phyloP scores from a whole-genome alignment of 345 rosid species.

The Citrus medica region DNA sequence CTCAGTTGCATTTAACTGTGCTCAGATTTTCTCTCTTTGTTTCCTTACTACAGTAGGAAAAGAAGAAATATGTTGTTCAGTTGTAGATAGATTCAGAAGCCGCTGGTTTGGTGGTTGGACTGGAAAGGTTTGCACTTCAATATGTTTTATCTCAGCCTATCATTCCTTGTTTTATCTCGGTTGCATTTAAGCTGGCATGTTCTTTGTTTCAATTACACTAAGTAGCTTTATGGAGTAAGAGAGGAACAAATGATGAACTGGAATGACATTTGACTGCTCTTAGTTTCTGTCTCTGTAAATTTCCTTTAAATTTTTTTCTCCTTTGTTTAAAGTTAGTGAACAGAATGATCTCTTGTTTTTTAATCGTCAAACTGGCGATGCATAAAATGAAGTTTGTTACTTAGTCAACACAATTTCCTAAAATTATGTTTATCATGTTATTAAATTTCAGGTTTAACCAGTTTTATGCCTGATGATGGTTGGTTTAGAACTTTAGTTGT shows the following conservation, averaged over 20 bases:
- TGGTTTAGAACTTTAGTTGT: not conserved
- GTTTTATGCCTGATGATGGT: not conserved
- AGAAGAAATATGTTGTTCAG: slow-evolving; percentile 5
- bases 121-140: slow-evolving; percentile 24
- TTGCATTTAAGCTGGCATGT: not conserved
- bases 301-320: too few species aligned
- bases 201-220: not conserved
- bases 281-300: not conserved
- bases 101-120: slow-evolving; percentile 46
- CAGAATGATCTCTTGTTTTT: not conserved
- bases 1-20: not conserved
- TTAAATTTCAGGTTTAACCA: not conserved
- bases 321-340: not conserved
- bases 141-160: slow-evolving; percentile 1
- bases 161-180: not conserved
- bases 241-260: not conserved
- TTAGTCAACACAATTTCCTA: not conserved
- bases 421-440: not conserved
- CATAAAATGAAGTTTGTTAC: not conserved
- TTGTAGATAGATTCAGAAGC: slow-evolving; percentile 28
- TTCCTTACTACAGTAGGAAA: slow-evolving; percentile 22
- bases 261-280: not conserved
- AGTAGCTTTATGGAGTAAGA: not conserved
- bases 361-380: not conserved
- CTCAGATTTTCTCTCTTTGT: not conserved